Base-by-base conservation (phyloP, 768 basidiomycete genomes). In the Cantharellus cinnabarinus region DNA sequence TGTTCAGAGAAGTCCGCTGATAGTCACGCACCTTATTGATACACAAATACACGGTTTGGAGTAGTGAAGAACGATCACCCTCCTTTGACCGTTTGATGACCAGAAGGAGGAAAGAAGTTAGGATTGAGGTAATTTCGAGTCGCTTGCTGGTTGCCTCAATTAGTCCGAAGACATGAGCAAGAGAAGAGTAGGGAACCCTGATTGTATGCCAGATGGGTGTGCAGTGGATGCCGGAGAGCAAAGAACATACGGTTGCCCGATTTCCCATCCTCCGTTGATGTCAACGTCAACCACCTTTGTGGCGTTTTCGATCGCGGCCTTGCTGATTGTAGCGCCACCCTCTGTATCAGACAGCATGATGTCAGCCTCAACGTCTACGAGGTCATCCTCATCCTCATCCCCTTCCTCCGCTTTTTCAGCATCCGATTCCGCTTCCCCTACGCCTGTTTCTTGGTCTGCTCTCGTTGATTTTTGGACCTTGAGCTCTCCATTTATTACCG, bases 141-240 rank as follows among this genome's bases (percentile, higher is more conserved):
- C 95, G 85, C 66, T 97, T 98, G 1, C 91, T 97, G 4, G 95
- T 99, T 3, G 80, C 79, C 69, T 95, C 93, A 62, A 99, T 98
- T 39, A 85, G 71, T 15, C 81, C 76, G 68, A 98, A 98, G 0
- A 85, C 79, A 63, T 89, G 83, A 4, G 90, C 81, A 41, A 99
- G 77, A 3, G 95, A 89, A 15, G 89, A 85, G 67, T 99, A 99
- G 0, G 95, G 95, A 5, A 97, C 85, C 41, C 41, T 64, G 56
- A 34, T 50, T 55, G 5, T 54, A 41, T 57, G 56, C 29, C 10
- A 54, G 52, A 10, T 37, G 38, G 7, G 52, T 7, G 35, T 54
- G 14, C 10, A 37, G 35, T 14, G 38, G 52, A 10, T 54, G 35
- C 14, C 35, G 35, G 35, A 10, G 52, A 37, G 7, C 10, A 10